Evolutionary conservation across 176 grass and related monocot genomes (phyloP).

Genomic region (Aegilops sharonensis): DNA sequence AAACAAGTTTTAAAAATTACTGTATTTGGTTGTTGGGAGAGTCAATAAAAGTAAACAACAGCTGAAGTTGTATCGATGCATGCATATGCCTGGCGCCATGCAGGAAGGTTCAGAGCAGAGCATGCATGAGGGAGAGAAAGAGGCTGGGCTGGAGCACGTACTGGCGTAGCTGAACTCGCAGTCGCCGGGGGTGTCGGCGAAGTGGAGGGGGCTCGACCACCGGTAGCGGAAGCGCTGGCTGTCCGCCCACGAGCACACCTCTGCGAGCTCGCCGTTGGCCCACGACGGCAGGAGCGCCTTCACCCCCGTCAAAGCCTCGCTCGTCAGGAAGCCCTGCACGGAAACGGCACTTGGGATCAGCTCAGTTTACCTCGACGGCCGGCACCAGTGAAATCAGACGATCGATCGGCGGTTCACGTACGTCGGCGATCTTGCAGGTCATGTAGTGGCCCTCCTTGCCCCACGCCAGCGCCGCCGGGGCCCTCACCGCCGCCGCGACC

Average conservation of each 20-base stretch:
- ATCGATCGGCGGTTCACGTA: neutral
- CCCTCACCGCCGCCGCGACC: neutral
- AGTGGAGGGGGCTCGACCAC: slow-evolving; percentile 69
- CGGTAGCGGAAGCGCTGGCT: slow-evolving; percentile 39
- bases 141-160: neutral
- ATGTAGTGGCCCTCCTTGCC: slow-evolving; percentile 77
- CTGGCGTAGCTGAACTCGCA: slow-evolving; percentile 62
- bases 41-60: neutral
- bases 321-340: slow-evolving; percentile 51
- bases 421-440: slow-evolving; percentile 75
- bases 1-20: no score
- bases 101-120: neutral
- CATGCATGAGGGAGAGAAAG: neutral
- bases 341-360: no score
- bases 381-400: no score
- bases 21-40: no score
- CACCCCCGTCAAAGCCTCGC: slow-evolving; percentile 39
- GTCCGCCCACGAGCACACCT: slow-evolving; percentile 69
- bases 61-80: neutral
- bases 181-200: slow-evolving; percentile 50
- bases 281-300: slow-evolving; percentile 47
- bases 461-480: slow-evolving; percentile 45
- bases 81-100: neutral
- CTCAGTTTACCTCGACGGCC: no score
- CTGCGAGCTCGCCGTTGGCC: slow-evolving; percentile 52